phyloP scores from a whole-genome alignment of 371 early-diverging fungal species.

The Apophysomyces variabilis region DNA sequence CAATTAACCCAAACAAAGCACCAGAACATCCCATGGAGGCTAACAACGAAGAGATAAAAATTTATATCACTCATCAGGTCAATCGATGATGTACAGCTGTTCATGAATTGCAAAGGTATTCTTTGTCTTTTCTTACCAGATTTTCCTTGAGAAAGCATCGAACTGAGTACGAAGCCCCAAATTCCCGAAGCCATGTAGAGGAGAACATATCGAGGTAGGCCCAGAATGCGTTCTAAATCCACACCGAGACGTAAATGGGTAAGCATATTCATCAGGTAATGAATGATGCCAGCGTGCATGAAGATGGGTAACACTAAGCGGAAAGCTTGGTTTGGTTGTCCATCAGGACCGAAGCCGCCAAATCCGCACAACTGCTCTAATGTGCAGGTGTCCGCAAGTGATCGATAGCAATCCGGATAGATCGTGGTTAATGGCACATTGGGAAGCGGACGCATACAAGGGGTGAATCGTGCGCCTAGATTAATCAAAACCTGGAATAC shows the following conservation, averaged over 20 bases:
- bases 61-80: not conserved
- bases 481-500: conserved; percentile 51
- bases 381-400: conserved; percentile 41
- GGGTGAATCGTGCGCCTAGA: conserved; percentile 64
- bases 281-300: conserved; percentile 86
- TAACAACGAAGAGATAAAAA: conserved; percentile 19
- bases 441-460: conserved; percentile 61
- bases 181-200: conserved; percentile 82
- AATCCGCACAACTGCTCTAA: conserved; percentile 63
- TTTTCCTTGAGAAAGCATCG: conserved; percentile 59
- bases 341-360: conserved; percentile 41
- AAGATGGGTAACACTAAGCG: conserved; percentile 87
- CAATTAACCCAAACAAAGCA: conserved; percentile 82
- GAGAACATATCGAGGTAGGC: conserved; percentile 68
- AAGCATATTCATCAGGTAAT: conserved; percentile 76
- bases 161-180: conserved; percentile 84
- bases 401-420: conserved; percentile 30
- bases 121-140: conserved; percentile 39
- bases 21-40: conserved; percentile 87
- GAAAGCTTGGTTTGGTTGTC: conserved; percentile 74
- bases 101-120: not conserved
- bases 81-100: not conserved
- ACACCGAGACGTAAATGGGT: conserved; percentile 75
- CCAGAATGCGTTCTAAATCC: conserved; percentile 78
- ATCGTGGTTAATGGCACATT: conserved; percentile 19